Evolutionary conservation across 1,284 basidiomycete genomes (phyloP), one percentile per base, ranked within the genome.

Genomic region (Cryptococcus amylolentus): DNA sequence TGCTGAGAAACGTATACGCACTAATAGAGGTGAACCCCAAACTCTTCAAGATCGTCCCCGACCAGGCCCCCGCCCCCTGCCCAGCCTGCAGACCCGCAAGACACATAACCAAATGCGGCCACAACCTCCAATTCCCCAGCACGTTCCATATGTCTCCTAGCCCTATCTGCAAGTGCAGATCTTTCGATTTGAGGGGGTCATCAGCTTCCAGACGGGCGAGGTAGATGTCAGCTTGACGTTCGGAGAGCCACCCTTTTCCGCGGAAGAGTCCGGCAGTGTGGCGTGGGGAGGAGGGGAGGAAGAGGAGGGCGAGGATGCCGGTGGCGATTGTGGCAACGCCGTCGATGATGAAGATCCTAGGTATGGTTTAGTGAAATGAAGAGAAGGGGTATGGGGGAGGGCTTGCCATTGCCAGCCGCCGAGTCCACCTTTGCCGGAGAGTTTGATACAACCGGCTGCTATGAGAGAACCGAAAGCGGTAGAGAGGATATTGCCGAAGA

Each of bases 401-500:
- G 14, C 18, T 44, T 62, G 9, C 56, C 65, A 31, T 59, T 1
- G 62, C 61, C 6, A 63, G 53, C 12, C 61, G 47, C 38, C 67
- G 63, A n/a, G 70, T 68, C 31, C 69, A 66, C 20, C 50, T 50
- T 14, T 20, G 18, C 10, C 43, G 50, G 18, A 26, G 18, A 44
- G 42, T n/a, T 44, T 44, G 14, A 44, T 44, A n/a, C 42, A 44
- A 0, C 42, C 42, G n/a, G 42, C 42, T 20, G 42, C 18, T 20
- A 44, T 44, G 42, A 44, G 42, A 12, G 42, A 44, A 5, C 42
- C 42, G 18, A 44, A 44, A 4, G 67, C 69, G 27, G 69, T 64
- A 8, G 68, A 70, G n/a, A 73, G 59, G n/a, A 64, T 69, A 5
- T 68, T 72, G 31, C 74, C 76, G 13, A 71, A 55, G 56, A 73